Evolutionary conservation across 1,284 basidiomycete species (phyloP), one percentile per base, ranked within the genome.

Genomic region (Irpex sp.): DNA sequence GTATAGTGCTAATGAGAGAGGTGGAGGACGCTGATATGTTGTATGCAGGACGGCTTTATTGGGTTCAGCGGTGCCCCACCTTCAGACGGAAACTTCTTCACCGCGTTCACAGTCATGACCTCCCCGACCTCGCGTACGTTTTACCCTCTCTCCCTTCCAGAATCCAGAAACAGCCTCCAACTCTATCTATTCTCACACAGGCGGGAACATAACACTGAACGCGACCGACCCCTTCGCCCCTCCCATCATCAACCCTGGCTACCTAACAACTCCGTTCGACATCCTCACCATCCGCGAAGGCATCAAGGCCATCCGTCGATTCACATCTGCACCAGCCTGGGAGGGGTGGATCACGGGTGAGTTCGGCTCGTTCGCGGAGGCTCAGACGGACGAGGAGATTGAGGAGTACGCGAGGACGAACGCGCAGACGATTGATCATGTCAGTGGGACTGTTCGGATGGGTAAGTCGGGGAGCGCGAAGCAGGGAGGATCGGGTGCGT

Each of bases 101-200:
- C 70, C 2, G 66, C 74, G 49, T 61, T 61, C 26, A 66, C 67
- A 4, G 67, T 67, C n/a, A 61, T 77, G 8, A 67, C 76, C 5
- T 67, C 76, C 2, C 76, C 77, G 1, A 64, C 71, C 5, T 78
- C 77, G 46, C 74, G 77, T 78, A 64, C 63, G 76, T 71, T 17
- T 49, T 39, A 31, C 50, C 4, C 31, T 11, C 13, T 50, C 17
- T 21, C 19, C n/a, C 11, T 13, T 39, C 50, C 15, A 31, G 15
- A 37, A 35, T 39, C 36, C 26, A 26, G 26, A 4, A 26, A n/a
- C 43, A n/a, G 5, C 11, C 46, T 15, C 17, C 6, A 8, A 35
- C 9, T 1, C 5, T 9, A 4, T 8, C n/a, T 19, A 4, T n/a
- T 19, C 31, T 61, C 36, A 43, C 11, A 3, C 56, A 71, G 70